These are phyloP conservation scores for Xylaria multiplex DNA, from an alignment of 2,329 filamentous ascomycete genomes.

Conservation along the genomic window DNA sequence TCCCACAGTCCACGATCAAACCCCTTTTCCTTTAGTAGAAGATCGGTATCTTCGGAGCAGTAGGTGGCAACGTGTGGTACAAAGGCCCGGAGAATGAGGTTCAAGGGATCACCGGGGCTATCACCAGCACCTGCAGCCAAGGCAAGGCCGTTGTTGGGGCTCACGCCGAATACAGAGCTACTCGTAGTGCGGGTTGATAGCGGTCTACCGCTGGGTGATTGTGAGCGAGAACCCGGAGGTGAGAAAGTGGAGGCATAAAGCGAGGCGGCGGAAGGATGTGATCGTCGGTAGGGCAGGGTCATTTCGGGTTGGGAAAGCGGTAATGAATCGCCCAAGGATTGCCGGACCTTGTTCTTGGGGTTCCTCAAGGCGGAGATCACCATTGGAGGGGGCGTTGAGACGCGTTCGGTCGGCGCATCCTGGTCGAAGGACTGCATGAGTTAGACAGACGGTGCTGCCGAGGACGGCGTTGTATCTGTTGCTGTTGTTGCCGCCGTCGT, in stretches of 20 bases:
- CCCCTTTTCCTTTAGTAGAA: conserved; percentile 83
- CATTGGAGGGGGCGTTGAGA: conserved; percentile 76
- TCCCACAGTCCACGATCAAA: conserved; percentile 84
- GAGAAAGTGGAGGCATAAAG: conserved; percentile 73
- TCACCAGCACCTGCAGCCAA: conserved; percentile 56
- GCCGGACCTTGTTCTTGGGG: conserved; percentile 72
- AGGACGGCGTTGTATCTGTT: not conserved
- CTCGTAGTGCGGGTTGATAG: conserved; percentile 67
- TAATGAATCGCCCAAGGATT: conserved; percentile 61
- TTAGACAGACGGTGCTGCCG: conserved; percentile 23
- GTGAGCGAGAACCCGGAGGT: conserved; percentile 73
- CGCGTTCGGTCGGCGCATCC: conserved; percentile 69
- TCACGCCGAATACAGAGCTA: conserved; percentile 66
- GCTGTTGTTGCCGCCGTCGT: not conserved
- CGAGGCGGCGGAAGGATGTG: conserved; percentile 68
- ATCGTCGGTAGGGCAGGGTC: conserved; percentile 62
- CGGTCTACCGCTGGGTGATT: conserved; percentile 71
- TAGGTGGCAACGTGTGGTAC: conserved; percentile 89
- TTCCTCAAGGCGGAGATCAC: conserved; percentile 68
- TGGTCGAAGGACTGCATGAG: conserved; percentile 47
- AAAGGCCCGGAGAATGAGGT: conserved; percentile 82
- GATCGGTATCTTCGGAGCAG: conserved; percentile 86
- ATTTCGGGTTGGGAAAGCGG: conserved; percentile 63
- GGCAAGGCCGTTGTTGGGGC: conserved; percentile 55
- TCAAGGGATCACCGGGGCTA: conserved; percentile 64